These are phyloP conservation scores for Poa pratensis DNA, from an alignment of 176 grass and related monocot species.

Conservation along the genomic window DNA sequence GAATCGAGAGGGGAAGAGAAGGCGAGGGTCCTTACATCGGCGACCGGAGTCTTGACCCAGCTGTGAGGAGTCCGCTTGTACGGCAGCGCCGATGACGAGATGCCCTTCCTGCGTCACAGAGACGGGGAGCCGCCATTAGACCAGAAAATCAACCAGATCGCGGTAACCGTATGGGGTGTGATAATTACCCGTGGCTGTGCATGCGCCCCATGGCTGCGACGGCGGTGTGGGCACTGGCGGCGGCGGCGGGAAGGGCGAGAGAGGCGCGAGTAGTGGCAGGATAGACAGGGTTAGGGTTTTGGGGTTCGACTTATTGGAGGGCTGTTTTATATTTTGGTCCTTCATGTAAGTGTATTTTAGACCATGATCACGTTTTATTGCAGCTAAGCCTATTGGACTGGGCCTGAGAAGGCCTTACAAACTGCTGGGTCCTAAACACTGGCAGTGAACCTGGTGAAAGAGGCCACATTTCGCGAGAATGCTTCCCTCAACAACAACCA, in stretches of 20 bases:
- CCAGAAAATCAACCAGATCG: not conserved
- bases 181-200: constrained; percentile 69
- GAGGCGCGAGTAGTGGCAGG: constrained; percentile 32
- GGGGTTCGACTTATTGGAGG: constrained; percentile 20
- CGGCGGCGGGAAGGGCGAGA: constrained; percentile 45
- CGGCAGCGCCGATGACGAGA: constrained; percentile 85
- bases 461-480: too few relatives aligned
- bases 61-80: constrained; percentile 83
- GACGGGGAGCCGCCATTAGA: constrained; percentile 37
- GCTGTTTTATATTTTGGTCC: constrained; percentile 2
- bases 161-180: not conserved
- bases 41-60: constrained; percentile 77
- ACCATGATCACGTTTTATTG: not conserved
- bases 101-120: constrained; percentile 71
- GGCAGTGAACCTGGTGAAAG: not conserved
- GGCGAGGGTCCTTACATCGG: constrained; percentile 47
- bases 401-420: not conserved
- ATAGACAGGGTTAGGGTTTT: constrained; percentile 51
- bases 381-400: not conserved
- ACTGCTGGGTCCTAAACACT: not conserved
- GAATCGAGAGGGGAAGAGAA: not conserved
- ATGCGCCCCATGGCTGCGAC: constrained; percentile 72
- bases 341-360: not conserved
- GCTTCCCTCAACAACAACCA: too few relatives aligned
- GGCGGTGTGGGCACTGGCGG: not conserved